phyloP scores from a whole-genome alignment of 495 filamentous ascomycete species.

The Daldinia caldariorum region DNA sequence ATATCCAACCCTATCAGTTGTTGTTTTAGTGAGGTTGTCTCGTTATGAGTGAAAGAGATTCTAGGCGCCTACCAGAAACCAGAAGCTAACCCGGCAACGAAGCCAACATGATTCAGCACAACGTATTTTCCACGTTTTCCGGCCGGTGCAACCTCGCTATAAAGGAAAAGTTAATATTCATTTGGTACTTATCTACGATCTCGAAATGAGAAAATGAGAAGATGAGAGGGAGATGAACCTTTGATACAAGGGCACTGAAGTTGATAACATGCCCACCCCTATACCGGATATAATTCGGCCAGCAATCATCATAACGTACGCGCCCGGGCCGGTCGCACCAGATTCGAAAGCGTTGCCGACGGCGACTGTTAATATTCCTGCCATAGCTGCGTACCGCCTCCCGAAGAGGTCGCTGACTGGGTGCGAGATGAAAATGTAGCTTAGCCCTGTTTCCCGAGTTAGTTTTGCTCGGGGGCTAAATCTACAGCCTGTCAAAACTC shows the following conservation, averaged over 20 bases:
- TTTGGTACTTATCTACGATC: not conserved
- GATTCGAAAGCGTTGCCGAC: slow-evolving; percentile 60
- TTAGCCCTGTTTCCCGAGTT: slow-evolving; percentile 39
- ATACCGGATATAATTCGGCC: slow-evolving; percentile 63
- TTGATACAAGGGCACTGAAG: slow-evolving; percentile 66
- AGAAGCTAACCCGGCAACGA: slow-evolving; percentile 60
- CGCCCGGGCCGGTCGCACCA: slow-evolving; percentile 52
- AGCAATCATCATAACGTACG: slow-evolving; percentile 62
- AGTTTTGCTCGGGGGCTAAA: not conserved
- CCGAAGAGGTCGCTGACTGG: slow-evolving; percentile 59
- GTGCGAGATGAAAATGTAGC: slow-evolving; percentile 64
- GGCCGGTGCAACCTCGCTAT: slow-evolving; percentile 64
- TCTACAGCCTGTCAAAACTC: not conserved
- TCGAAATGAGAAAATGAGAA: not conserved
- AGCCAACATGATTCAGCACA: slow-evolving; percentile 66
- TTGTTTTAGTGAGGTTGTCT: not conserved
- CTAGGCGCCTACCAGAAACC: slow-evolving; percentile 61
- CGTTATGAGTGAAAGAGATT: not conserved
- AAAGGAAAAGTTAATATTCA: slow-evolving; percentile 2
- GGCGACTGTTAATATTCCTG: slow-evolving; percentile 56
- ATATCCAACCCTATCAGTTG: slow-evolving; percentile 54
- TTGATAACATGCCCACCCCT: slow-evolving; percentile 63
- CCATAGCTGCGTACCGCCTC: slow-evolving; percentile 59
- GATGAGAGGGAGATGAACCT: slow-evolving; percentile 47
- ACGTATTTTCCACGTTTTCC: slow-evolving; percentile 63